Evolutionary conservation across 1,284 basidiomycete genomes (phyloP), one percentile per base, ranked within the genome.

Genomic region (Volvariella volvacea): DNA sequence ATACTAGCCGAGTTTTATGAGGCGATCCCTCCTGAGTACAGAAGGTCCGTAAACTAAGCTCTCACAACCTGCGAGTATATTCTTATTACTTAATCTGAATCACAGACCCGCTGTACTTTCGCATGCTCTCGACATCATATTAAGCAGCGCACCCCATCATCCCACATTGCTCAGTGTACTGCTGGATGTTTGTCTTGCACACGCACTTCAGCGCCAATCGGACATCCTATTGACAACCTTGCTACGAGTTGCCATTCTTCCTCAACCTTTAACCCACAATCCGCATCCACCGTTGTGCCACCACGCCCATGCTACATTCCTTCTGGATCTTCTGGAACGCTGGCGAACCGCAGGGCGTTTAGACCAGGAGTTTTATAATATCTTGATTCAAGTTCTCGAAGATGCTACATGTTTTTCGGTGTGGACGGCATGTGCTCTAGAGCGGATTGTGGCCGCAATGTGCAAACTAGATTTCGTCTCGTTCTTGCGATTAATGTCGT

Each of bases 121-220:
- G 0, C 76, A 82, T 51, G 73, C 76, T 3, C 56, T 80, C 4
- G 63, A 61, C 17, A 54, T 77, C 36, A 62, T 78, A 17, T 55
- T 80, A 20, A 58, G 59, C 20, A 59, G 58, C 3, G 77, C 73
- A 47, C 61, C 66, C 3, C 67, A 60, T 39, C 60, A 76, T 49
- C 65, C 71, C 21, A 70, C 71, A 8, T 64, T 81, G 10, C 53
- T 77, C 21, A 62, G 54, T 15, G 57, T 65, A 32, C 63, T 83
- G 1, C 65, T 82, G 0, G 72, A 78, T 25, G 58, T 73, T 9
- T 64, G 68, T 38, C 54, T 77, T 17, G 53, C 62, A 14, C 64
- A 69, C 44, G 51, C 58, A 32, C 61, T 80, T 8, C 43, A 56
- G 4, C 52, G 61, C 9, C 70, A 80, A 53, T 68, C 75, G n/a